phyloP scores from a whole-genome alignment of 768 basidiomycete genomes.

The Galerina sulciceps region DNA sequence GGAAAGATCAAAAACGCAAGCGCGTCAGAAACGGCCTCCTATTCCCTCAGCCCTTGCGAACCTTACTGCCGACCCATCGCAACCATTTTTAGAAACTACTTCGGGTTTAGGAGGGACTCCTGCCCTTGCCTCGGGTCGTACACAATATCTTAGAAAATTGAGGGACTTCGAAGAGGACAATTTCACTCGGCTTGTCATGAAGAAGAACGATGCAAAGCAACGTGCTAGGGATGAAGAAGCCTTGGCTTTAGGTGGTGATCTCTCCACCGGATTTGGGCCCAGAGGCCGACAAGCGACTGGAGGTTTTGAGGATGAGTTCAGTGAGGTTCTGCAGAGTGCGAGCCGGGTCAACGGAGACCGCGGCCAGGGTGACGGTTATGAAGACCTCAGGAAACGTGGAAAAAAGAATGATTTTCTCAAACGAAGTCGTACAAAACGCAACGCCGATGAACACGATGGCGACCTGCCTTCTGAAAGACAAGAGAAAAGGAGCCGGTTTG shows the following conservation, averaged over 20 bases:
- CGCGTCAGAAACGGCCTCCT: slow-evolving; percentile 54
- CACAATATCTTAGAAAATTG: slow-evolving; percentile 78
- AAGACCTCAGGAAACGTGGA: slow-evolving; percentile 71
- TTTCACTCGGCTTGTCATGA: slow-evolving; percentile 88
- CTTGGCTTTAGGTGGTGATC: slow-evolving; percentile 80
- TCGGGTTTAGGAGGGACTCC: slow-evolving; percentile 72
- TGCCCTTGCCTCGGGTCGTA: slow-evolving; percentile 64
- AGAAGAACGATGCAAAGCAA: slow-evolving; percentile 80
- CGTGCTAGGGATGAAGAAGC: slow-evolving; percentile 84
- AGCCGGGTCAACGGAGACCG: slow-evolving; percentile 47
- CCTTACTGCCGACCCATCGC: slow-evolving; percentile 67
- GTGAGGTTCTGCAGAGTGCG: slow-evolving; percentile 72
- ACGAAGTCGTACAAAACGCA: slow-evolving; percentile 51
- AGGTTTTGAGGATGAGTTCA: slow-evolving; percentile 85
- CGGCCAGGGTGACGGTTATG: slow-evolving; percentile 73
- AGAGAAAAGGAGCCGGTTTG: slow-evolving; percentile 54
- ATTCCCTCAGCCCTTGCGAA: slow-evolving; percentile 70
- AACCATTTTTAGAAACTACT: slow-evolving; percentile 72
- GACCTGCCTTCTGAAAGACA: slow-evolving; percentile 29
- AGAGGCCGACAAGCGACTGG: slow-evolving; percentile 63
- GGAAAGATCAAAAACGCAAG: slow-evolving; percentile 48
- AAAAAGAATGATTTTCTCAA: slow-evolving; percentile 66
- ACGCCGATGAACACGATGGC: slow-evolving; percentile 30
- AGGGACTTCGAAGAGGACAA: slow-evolving; percentile 94
- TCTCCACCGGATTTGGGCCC: slow-evolving; percentile 46